These are phyloP conservation scores for Penicillium crystallinum DNA, from an alignment of 495 filamentous ascomycete species.

Conservation along the genomic window DNA sequence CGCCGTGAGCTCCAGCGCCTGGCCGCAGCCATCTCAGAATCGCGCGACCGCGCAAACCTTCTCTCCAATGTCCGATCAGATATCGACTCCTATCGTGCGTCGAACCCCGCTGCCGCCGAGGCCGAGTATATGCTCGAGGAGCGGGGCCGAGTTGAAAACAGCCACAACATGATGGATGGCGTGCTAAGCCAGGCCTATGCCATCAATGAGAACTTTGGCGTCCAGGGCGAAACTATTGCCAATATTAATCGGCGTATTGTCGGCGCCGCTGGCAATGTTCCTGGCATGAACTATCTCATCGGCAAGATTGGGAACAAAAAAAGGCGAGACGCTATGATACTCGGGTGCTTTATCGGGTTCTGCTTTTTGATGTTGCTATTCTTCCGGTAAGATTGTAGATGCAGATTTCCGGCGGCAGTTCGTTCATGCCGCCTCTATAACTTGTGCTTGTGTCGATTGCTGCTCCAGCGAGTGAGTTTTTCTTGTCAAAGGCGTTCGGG, in stretches of 20 bases:
- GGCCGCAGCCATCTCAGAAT: slow-evolving; percentile 58
- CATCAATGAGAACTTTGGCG: slow-evolving; percentile 83
- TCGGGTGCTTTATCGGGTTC: slow-evolving; percentile 83
- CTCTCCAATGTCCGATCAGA: slow-evolving; percentile 86
- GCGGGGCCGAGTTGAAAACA: slow-evolving; percentile 74
- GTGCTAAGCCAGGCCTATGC: slow-evolving; percentile 96
- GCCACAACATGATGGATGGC: slow-evolving; percentile 79
- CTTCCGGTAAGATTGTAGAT: slow-evolving; percentile 53
- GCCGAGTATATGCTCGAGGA: slow-evolving; percentile 97
- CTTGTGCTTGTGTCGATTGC: slow-evolving; percentile 10
- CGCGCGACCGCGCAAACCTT: slow-evolving; percentile 85
- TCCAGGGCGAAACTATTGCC: slow-evolving; percentile 79
- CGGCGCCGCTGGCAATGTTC: slow-evolving; percentile 80
- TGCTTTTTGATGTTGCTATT: slow-evolving; percentile 85
- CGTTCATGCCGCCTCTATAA: not conserved
- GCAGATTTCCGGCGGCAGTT: not conserved
- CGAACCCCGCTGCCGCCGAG: slow-evolving; percentile 74
- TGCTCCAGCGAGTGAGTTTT: slow-evolving; percentile 18
- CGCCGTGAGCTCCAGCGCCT: slow-evolving; percentile 74
- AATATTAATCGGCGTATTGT: slow-evolving; percentile 88
- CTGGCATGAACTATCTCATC: slow-evolving; percentile 90
- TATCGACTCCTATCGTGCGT: slow-evolving; percentile 79
- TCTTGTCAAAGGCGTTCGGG: slow-evolving; percentile 17
- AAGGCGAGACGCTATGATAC: slow-evolving; percentile 88
- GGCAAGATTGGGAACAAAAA: slow-evolving; percentile 91